These are phyloP conservation scores for Fusarium pseudonygamai DNA, from an alignment of 2,329 filamentous ascomycete species.

Conservation along the genomic window DNA sequence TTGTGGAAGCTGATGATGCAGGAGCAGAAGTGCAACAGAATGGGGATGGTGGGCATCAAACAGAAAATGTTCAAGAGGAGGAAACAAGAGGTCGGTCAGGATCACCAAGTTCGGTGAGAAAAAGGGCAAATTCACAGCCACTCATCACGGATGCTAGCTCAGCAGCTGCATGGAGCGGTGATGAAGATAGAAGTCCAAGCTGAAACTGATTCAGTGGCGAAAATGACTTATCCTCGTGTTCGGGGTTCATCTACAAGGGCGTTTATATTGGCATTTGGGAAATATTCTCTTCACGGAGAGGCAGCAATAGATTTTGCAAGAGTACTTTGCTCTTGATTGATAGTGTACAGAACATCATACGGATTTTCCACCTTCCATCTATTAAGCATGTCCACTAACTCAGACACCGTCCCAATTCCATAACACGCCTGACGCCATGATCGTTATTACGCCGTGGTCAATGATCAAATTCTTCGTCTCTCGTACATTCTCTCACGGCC, in stretches of 20 bases:
- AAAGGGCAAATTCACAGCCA: conserved; percentile 40
- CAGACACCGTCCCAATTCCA: conserved; percentile 21
- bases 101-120: conserved; percentile 22
- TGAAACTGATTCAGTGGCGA: conserved; percentile 1
- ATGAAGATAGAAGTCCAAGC: conserved; percentile 10
- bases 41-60: not conserved
- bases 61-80: conserved; percentile 10
- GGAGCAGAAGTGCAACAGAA: conserved; percentile 21
- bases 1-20: conserved; percentile 29
- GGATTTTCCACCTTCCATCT: conserved; percentile 33
- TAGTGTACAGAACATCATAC: conserved; percentile 40
- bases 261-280: conserved; percentile 35
- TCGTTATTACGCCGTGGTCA: conserved; percentile 34
- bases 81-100: conserved; percentile 28
- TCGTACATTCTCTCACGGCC: conserved; percentile 36
- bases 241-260: conserved; percentile 29
- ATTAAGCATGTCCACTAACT: conserved; percentile 28
- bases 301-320: conserved; percentile 40
- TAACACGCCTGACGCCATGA: conserved; percentile 43
- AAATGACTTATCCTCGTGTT: not conserved
- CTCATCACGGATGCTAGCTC: conserved; percentile 44
- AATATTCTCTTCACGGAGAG: conserved; percentile 32
- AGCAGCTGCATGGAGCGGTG: conserved; percentile 37
- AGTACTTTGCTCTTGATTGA: conserved; percentile 34
- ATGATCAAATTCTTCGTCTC: conserved; percentile 41